These are phyloP conservation scores for Harringtonia aguacate DNA, from an alignment of 2,329 filamentous ascomycete genomes.

Conservation along the genomic window DNA sequence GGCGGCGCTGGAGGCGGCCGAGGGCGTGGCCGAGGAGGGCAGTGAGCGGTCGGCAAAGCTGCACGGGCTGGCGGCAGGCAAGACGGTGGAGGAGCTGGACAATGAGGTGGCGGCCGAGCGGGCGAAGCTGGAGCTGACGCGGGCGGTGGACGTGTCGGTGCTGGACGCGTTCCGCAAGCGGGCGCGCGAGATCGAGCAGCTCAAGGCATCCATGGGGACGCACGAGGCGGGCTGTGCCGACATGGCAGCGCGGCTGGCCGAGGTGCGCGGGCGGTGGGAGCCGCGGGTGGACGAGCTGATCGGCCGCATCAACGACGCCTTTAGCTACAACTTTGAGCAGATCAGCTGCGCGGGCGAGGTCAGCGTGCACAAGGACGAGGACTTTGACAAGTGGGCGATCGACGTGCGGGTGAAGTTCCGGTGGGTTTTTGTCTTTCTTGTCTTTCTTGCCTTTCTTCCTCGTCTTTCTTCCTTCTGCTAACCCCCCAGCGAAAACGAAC, in stretches of 20 bases:
- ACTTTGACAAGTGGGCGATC: constrained; percentile 91
- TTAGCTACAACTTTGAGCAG: constrained; percentile 84
- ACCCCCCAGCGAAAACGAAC: constrained; percentile 59
- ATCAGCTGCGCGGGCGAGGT: constrained; percentile 94
- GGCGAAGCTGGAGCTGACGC: constrained; percentile 68
- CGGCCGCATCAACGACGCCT: constrained; percentile 75
- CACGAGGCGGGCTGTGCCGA: constrained; percentile 43
- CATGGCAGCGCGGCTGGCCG: constrained; percentile 47
- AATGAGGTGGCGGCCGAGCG: constrained; percentile 64
- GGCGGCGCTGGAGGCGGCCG: constrained; percentile 20
- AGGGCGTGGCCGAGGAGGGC: constrained; percentile 26
- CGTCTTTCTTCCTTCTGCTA: neutral
- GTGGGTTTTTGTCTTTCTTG: constrained; percentile 34
- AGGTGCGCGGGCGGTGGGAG: constrained; percentile 68
- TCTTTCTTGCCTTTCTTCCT: neutral
- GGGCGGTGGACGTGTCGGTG: constrained; percentile 64
- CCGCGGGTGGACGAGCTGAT: constrained; percentile 70
- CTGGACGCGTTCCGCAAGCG: constrained; percentile 70
- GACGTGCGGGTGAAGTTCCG: constrained; percentile 94
- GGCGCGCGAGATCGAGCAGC: constrained; percentile 54
- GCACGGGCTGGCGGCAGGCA: constrained; percentile 31
- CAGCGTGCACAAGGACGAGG: constrained; percentile 74
- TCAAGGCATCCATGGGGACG: constrained; percentile 45
- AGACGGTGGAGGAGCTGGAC: constrained; percentile 53
- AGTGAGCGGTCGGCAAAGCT: constrained; percentile 30